Evolutionary conservation across 2,329 filamentous ascomycete species (phyloP).

Genomic region (Penicillium sp.): DNA sequence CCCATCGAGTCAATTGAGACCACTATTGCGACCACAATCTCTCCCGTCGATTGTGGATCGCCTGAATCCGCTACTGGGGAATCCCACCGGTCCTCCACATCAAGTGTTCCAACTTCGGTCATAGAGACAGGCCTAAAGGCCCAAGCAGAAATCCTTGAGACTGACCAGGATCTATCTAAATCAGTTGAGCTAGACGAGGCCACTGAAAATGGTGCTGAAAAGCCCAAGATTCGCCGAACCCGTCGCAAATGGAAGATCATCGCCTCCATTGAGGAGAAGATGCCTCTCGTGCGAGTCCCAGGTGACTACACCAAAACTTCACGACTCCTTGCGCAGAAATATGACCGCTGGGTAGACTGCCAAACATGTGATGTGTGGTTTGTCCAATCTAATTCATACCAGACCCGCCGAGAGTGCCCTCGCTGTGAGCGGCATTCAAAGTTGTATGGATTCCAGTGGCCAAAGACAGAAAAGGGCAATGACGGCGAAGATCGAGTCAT

Average conservation of each 20-base stretch:
- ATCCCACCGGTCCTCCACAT: slow-evolving; percentile 34
- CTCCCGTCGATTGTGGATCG: slow-evolving; percentile 26
- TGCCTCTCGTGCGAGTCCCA: slow-evolving; percentile 53
- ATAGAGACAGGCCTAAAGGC: slow-evolving; percentile 23
- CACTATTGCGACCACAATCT: slow-evolving; percentile 7
- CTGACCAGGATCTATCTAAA: slow-evolving; percentile 15
- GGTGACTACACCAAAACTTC: slow-evolving; percentile 83
- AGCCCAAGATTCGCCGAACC: slow-evolving; percentile 20
- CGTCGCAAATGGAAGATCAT: slow-evolving; percentile 32
- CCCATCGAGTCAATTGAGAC: slow-evolving; percentile 10
- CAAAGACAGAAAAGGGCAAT: slow-evolving; percentile 84
- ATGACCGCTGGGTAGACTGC: slow-evolving; percentile 85
- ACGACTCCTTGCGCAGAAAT: slow-evolving; percentile 71
- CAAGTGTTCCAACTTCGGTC: slow-evolving; percentile 40
- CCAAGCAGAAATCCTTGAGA: slow-evolving; percentile 19
- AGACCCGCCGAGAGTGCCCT: slow-evolving; percentile 80
- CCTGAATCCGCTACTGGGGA: slow-evolving; percentile 31
- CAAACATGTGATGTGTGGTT: slow-evolving; percentile 79
- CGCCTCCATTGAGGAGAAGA: slow-evolving; percentile 40
- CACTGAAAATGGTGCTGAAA: slow-evolving; percentile 19
- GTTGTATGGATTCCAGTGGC: slow-evolving; percentile 92
- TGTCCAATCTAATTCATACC: slow-evolving; percentile 85
- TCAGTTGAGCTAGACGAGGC: slow-evolving; percentile 31
- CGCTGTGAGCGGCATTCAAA: slow-evolving; percentile 95
- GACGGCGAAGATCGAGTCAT: slow-evolving; percentile 71